These are phyloP conservation scores for Globisporangium canariense DNA, from an alignment of 352 stramenopile genomes.

Conservation along the genomic window DNA sequence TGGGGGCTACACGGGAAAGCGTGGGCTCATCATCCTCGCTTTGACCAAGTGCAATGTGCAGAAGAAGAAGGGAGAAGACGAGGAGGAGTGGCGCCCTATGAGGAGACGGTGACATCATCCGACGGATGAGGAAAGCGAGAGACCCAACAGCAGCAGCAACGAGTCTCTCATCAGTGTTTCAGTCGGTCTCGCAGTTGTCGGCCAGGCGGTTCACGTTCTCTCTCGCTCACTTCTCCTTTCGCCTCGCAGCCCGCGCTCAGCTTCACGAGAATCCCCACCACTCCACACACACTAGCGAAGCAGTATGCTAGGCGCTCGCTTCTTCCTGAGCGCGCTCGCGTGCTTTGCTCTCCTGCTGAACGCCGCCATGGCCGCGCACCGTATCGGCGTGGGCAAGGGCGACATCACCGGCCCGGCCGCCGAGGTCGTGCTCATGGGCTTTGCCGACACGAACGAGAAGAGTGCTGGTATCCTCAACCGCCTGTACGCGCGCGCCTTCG, in stretches of 20 bases:
- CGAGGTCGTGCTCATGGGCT: slow-evolving; percentile 69
- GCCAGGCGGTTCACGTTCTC: background rate
- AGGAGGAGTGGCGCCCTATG: too few relatives aligned
- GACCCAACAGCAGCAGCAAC: too few relatives aligned
- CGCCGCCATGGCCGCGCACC: slow-evolving; percentile 22
- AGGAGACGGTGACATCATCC: too few relatives aligned
- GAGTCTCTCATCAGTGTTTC: too few relatives aligned
- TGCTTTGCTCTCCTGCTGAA: slow-evolving; percentile 13
- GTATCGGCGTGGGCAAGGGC: slow-evolving; percentile 50
- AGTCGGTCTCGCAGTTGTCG: background rate
- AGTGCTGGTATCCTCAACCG: slow-evolving; percentile 56
- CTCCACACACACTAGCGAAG: background rate
- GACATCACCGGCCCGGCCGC: slow-evolving; percentile 62
- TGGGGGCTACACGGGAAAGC: too few relatives aligned
- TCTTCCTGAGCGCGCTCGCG: slow-evolving; percentile 5
- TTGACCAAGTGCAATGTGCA: too few relatives aligned
- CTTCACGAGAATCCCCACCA: background rate
- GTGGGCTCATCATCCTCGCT: too few relatives aligned
- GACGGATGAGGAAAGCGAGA: too few relatives aligned
- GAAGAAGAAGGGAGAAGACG: too few relatives aligned
- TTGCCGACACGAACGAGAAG: slow-evolving; percentile 42
- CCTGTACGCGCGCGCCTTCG: slow-evolving; percentile 60
- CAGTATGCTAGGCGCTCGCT: slow-evolving; percentile 6
- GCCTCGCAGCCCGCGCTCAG: background rate
- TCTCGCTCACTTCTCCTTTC: slow-evolving; percentile 8